Percentiles rank a stretch among this genome's conserved stretches.
These are phyloP conservation scores for Takakia lepidozioides DNA, from an alignment of 225 moss, liverwort and hornwort genomes.

Conservation along the genomic window DNA sequence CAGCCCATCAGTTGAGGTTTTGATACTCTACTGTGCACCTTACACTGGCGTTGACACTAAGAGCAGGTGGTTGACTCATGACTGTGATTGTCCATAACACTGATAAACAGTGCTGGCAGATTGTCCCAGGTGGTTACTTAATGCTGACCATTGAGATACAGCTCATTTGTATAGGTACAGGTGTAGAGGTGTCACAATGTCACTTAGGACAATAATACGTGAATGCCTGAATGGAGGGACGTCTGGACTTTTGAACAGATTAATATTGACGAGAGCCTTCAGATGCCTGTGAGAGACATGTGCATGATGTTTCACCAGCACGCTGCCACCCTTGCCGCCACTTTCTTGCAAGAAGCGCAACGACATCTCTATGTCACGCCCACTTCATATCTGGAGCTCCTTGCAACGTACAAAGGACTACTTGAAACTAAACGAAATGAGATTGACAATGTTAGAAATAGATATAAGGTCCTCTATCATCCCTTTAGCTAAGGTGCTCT, in stretches of 20 bases:
- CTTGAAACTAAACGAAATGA: constrained; percentile 46
- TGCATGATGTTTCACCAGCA: constrained; percentile 76
- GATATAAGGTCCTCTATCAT: constrained; percentile 82
- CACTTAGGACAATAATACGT: too few relatives aligned
- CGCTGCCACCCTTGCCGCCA: constrained; percentile 29
- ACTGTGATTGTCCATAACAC: too few relatives aligned
- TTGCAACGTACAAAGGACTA: constrained; percentile 63
- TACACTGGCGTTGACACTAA: too few relatives aligned
- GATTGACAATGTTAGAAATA: constrained; percentile 36
- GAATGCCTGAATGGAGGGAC: background rate
- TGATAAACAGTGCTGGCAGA: too few relatives aligned
- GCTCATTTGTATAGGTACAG: too few relatives aligned
- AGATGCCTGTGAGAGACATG: constrained; percentile 38
- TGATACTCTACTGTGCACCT: too few relatives aligned
- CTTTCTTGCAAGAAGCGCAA: constrained; percentile 56
- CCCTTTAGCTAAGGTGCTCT: too few relatives aligned
- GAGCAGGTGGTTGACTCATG: too few relatives aligned
- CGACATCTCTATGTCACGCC: constrained; percentile 71
- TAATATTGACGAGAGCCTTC: constrained; percentile 31
- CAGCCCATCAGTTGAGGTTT: too few relatives aligned
- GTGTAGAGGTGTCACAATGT: too few relatives aligned
- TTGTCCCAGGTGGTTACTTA: too few relatives aligned
- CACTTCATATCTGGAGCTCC: constrained; percentile 64
- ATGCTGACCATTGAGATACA: too few relatives aligned
- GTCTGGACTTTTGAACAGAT: constrained; percentile 10